A percentile compares a stretch with the other conserved stretches of the same genome.
Evolutionary conservation across 129 eudicot species (phyloP).

Genomic region (Flaveria ramosissima): DNA sequence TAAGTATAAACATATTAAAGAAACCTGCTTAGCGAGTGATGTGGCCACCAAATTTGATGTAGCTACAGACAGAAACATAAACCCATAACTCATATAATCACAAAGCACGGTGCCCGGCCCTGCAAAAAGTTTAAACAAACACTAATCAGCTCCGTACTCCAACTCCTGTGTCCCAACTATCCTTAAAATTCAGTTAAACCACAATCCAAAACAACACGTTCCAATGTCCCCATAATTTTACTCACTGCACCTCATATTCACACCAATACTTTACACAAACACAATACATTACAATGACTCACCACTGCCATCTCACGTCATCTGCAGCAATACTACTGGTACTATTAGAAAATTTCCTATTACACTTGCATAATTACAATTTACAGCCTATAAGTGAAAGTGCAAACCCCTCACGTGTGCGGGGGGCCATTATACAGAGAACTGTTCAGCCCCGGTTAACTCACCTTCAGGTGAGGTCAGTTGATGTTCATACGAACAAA

Average conservation of each 20-base stretch:
- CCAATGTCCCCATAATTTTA: not conserved
- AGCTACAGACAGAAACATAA: constrained; percentile 97
- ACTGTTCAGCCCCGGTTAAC: no score
- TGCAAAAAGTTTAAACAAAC: constrained; percentile 35
- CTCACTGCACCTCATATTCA: not conserved
- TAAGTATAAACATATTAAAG: not conserved
- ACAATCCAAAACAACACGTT: not conserved
- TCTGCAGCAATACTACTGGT: not conserved
- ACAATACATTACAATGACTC: not conserved
- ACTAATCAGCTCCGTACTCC: constrained; percentile 23
- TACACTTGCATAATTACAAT: no score
- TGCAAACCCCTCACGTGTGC: no score
- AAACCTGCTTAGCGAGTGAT: constrained; percentile 82
- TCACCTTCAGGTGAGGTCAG: no score
- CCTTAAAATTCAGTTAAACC: not conserved
- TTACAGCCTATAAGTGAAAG: no score
- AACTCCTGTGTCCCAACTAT: not conserved
- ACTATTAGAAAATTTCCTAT: no score
- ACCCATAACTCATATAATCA: constrained; percentile 77
- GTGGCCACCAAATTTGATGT: constrained; percentile 98
- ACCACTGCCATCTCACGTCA: not conserved
- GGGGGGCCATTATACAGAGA: no score
- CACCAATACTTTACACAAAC: not conserved
- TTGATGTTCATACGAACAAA: not conserved
- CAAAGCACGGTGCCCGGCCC: constrained; percentile 97